Evolutionary conservation across 768 basidiomycete species (phyloP).

Genomic region (Zangia roseola): DNA sequence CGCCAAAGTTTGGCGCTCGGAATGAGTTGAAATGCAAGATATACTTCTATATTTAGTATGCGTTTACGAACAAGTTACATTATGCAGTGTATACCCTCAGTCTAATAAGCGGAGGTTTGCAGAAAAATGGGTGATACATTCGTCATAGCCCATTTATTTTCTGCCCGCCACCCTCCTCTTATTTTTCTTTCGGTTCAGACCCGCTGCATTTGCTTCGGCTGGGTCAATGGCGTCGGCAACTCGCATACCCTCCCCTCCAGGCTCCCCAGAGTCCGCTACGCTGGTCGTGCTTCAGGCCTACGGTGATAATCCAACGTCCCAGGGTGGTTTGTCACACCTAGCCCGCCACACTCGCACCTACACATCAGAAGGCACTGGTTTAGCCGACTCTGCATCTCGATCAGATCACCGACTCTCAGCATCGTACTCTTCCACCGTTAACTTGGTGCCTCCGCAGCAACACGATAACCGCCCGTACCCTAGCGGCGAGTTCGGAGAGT

Average conservation of each 20-base stretch:
- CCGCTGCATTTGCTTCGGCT: not conserved
- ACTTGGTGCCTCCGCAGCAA: conserved; percentile 21
- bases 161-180: conserved; percentile 12
- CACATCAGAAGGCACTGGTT: conserved; percentile 4
- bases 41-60: conserved; percentile 25
- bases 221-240: conserved; percentile 11
- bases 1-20: no score
- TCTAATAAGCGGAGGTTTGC: conserved; percentile 13
- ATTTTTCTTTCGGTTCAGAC: conserved; percentile 6
- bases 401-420: conserved; percentile 25
- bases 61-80: conserved; percentile 33
- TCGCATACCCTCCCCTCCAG: conserved; percentile 9
- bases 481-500: conserved; percentile 25
- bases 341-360: not conserved
- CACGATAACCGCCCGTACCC: conserved; percentile 3
- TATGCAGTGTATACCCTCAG: conserved; percentile 4
- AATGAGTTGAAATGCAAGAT: not conserved
- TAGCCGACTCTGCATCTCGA: conserved; percentile 15
- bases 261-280: conserved; percentile 30
- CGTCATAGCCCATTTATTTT: conserved; percentile 15
- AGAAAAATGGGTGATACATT: not conserved
- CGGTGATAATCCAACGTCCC: conserved; percentile 8
- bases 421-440: conserved; percentile 23
- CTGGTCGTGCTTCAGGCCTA: conserved; percentile 28
- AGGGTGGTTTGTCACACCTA: not conserved